Conservation (phyloP, 2,329 filamentous ascomycete genomes). For the Rhynchosporium secalis region DNA sequence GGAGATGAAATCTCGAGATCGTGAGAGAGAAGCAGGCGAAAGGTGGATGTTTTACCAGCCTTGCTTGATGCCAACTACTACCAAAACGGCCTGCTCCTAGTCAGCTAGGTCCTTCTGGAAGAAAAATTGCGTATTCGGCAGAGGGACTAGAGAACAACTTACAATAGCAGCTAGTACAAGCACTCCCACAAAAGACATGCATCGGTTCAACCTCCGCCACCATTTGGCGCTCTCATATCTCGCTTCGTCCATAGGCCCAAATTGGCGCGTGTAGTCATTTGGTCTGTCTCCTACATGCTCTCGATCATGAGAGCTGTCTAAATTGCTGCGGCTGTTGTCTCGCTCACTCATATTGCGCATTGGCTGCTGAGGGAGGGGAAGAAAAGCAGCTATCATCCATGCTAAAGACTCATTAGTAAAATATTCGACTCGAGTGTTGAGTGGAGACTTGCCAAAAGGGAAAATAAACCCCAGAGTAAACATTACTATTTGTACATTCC, state of each 20-base stretch:
- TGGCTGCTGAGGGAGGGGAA: constrained; percentile 67
- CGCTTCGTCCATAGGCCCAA: constrained; percentile 38
- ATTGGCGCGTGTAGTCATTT: constrained; percentile 35
- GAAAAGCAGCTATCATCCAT: constrained; percentile 77
- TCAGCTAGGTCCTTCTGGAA: not conserved
- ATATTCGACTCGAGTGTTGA: not conserved
- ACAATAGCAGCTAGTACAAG: constrained; percentile 56
- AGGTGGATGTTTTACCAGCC: constrained; percentile 17
- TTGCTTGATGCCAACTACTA: constrained; percentile 22
- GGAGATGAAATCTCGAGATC: too few species aligned
- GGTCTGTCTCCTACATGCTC: not conserved
- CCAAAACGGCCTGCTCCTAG: constrained; percentile 20
- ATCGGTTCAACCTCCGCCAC: constrained; percentile 64
- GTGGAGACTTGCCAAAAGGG: constrained; percentile 60
- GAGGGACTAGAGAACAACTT: constrained; percentile 36
- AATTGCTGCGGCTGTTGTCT: constrained; percentile 39
- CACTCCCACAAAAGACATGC: constrained; percentile 58
- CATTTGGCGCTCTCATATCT: constrained; percentile 57
- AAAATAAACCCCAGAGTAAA: constrained; percentile 79
- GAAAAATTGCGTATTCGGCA: not conserved
- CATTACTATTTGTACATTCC: constrained; percentile 72
- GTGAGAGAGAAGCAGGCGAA: not conserved
- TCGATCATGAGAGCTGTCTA: constrained; percentile 30
- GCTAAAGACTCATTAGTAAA: constrained; percentile 45
- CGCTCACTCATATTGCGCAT: constrained; percentile 52